Conservation (phyloP, 2,329 filamentous ascomycete species). For the Pestalotiopsis sp. region DNA sequence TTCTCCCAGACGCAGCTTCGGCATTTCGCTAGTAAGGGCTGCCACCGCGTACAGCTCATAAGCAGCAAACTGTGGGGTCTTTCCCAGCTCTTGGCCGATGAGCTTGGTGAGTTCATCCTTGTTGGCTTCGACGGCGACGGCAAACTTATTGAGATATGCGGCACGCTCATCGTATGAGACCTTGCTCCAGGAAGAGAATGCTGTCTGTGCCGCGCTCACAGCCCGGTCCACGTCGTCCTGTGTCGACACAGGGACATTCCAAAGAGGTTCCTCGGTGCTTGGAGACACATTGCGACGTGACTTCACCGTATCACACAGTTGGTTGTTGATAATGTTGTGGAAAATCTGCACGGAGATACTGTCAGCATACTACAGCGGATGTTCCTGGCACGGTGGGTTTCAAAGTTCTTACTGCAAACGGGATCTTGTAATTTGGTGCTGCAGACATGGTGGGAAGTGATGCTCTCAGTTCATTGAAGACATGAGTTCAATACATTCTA, state of each 20-base stretch:
- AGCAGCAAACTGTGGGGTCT: slow-evolving; percentile 15
- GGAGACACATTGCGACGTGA: neutral
- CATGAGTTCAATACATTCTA: neutral
- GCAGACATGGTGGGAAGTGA: neutral
- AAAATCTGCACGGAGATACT: neutral
- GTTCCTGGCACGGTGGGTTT: no score
- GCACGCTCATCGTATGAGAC: slow-evolving; percentile 22
- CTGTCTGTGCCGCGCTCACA: neutral
- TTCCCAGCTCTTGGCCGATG: slow-evolving; percentile 18
- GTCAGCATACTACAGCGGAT: neutral
- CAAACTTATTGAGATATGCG: slow-evolving; percentile 22
- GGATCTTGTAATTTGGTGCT: neutral
- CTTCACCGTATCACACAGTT: neutral
- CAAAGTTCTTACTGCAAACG: no score
- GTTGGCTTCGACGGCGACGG: slow-evolving; percentile 18
- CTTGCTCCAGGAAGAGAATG: slow-evolving; percentile 5
- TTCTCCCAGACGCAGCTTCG: slow-evolving; percentile 27
- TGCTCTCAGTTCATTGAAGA: neutral
- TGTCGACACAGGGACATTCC: neutral
- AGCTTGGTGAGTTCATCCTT: slow-evolving; percentile 17
- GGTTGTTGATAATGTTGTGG: slow-evolving; percentile 5
- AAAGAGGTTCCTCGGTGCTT: neutral
- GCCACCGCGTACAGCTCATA: slow-evolving; percentile 15
- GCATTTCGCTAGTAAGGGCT: slow-evolving; percentile 32
- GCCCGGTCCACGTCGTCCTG: neutral